A percentile compares a stretch with the other conserved stretches of the same genome.
Evolutionary conservation across 257 asterid species (phyloP).

Genomic region (Solanum chmielewskii): DNA sequence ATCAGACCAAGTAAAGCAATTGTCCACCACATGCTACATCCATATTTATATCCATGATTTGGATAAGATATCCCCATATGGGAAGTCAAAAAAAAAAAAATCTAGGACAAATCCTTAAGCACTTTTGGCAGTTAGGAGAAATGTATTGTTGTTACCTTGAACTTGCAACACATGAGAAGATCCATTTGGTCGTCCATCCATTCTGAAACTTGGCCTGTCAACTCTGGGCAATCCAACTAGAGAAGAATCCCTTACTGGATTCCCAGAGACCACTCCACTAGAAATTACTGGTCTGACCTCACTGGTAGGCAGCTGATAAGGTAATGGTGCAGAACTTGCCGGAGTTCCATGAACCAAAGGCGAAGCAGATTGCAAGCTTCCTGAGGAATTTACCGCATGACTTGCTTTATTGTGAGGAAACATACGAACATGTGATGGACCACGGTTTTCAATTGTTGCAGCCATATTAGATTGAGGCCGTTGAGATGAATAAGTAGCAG

Average conservation of each 20-base stretch:
- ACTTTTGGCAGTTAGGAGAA: not conserved
- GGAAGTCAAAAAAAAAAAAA: not conserved
- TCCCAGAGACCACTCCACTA: slow-evolving; percentile 38
- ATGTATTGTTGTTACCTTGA: slow-evolving; percentile 38
- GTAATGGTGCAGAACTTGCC: slow-evolving; percentile 35
- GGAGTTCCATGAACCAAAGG: slow-evolving; percentile 33
- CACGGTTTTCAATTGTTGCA: slow-evolving; percentile 40
- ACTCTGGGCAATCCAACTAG: slow-evolving; percentile 46
- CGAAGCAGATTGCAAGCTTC: slow-evolving; percentile 37
- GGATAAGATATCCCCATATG: not conserved
- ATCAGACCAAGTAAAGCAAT: not conserved
- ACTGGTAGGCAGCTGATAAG: slow-evolving; percentile 88
- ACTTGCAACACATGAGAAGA: slow-evolving; percentile 21
- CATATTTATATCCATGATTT: not conserved
- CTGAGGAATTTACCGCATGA: slow-evolving; percentile 37
- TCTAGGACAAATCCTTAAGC: not conserved
- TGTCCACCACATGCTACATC: not conserved
- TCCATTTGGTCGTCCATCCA: slow-evolving; percentile 69
- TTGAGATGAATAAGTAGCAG: slow-evolving; percentile 42
- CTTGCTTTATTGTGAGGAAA: slow-evolving; percentile 34
- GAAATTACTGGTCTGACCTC: slow-evolving; percentile 66
- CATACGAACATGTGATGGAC: slow-evolving; percentile 25
- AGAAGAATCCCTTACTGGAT: slow-evolving; percentile 30
- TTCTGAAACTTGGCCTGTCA: slow-evolving; percentile 50
- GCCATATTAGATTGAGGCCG: slow-evolving; percentile 35